Conservation (phyloP, 192 early-diverging fungal genomes). For the Podila epigama region DNA sequence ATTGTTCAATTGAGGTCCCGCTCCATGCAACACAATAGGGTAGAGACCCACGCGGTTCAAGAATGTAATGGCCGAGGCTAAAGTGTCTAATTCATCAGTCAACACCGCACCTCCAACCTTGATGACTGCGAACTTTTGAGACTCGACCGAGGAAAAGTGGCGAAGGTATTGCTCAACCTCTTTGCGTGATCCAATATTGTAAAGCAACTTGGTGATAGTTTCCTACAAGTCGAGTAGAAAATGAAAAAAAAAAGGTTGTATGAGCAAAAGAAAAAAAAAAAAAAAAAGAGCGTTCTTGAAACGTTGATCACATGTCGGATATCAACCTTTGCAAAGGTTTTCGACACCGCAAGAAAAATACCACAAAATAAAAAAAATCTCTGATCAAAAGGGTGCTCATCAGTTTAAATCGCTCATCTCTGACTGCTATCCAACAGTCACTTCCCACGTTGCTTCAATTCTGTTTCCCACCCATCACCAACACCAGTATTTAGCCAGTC, state of each 20-base stretch:
- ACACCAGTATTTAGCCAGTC: too few species aligned
- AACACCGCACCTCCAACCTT: conserved; percentile 98
- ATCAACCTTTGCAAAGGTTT: background rate
- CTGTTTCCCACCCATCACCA: too few species aligned
- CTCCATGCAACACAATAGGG: conserved; percentile 98
- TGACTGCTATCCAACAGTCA: too few species aligned
- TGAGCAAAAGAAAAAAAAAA: background rate
- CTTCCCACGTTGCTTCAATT: too few species aligned
- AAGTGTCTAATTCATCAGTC: conserved; percentile 92
- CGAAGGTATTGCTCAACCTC: conserved; percentile 98
- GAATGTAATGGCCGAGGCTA: conserved; percentile 96
- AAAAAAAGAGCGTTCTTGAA: background rate
- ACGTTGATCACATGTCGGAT: background rate
- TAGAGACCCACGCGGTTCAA: conserved; percentile 97
- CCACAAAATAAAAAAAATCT: too few species aligned
- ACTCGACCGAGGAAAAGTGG: conserved; percentile 96
- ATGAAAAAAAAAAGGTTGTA: background rate
- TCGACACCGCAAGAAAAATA: too few species aligned
- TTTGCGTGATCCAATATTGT: conserved; percentile 99
- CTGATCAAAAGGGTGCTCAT: too few species aligned
- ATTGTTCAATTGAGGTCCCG: conserved; percentile 95
- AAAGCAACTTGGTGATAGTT: conserved; percentile 87
- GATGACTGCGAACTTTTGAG: conserved; percentile 99
- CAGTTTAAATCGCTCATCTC: too few species aligned
- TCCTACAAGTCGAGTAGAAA: conserved; percentile 72